phyloP scores from a whole-genome alignment of 306 rosid genomes.

The Luffa acutangula region DNA sequence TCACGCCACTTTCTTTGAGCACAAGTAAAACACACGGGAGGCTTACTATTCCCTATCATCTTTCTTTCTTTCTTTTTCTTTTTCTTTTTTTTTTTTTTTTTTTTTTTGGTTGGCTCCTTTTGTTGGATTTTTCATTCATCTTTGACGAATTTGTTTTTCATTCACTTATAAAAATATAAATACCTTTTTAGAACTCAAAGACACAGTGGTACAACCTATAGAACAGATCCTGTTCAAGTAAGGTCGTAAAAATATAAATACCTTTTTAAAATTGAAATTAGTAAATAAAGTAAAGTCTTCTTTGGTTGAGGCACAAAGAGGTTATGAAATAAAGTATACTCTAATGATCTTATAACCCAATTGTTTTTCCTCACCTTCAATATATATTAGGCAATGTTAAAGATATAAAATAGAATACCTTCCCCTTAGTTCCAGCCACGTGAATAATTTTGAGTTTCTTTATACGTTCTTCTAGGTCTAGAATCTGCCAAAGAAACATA shows the following conservation, averaged over 20 bases:
- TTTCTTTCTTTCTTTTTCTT: neutral
- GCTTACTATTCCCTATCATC: neutral
- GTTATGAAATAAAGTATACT: neutral
- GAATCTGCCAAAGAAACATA: slow-evolving; percentile 34
- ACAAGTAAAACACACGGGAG: neutral
- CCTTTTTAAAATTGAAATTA: too few relatives aligned
- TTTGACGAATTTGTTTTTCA: neutral
- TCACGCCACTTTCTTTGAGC: neutral
- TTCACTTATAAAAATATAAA: neutral
- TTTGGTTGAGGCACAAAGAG: neutral
- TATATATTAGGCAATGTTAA: neutral
- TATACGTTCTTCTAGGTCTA: slow-evolving; percentile 46
- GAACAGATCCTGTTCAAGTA: too few relatives aligned
- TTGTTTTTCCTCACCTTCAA: neutral
- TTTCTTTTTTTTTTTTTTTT: too few relatives aligned
- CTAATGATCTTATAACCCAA: neutral
- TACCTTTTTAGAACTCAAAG: neutral
- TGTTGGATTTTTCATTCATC: neutral
- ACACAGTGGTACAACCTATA: too few relatives aligned
- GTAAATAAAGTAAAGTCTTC: neutral
- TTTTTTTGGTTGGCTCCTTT: neutral
- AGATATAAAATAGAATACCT: slow-evolving; percentile 30
- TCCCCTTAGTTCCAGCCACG: slow-evolving; percentile 84
- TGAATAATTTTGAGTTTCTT: slow-evolving; percentile 57
- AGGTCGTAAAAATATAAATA: too few relatives aligned